Evolutionary conservation across 768 basidiomycete species (phyloP).

Genomic region (Asterophora parasitica): DNA sequence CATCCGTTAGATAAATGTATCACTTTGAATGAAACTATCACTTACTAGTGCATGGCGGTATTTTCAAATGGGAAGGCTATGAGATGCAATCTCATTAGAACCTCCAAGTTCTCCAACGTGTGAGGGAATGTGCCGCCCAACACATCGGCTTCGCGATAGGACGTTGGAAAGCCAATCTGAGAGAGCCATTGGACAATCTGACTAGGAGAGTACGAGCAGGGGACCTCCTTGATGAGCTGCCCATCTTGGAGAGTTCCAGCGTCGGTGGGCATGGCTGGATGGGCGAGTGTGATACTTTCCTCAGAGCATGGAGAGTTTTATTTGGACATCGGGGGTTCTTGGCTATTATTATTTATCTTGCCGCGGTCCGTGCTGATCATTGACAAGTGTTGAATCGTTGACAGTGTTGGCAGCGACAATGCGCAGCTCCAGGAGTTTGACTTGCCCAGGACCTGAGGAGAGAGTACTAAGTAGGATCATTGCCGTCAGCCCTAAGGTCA

Average conservation of each 20-base stretch:
- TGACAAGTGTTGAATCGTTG: too few relatives aligned
- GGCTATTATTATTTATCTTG: too few relatives aligned
- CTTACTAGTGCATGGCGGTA: constrained; percentile 35
- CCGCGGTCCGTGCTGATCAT: too few relatives aligned
- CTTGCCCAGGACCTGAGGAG: too few relatives aligned
- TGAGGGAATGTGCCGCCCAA: constrained; percentile 17
- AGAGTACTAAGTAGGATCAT: too few relatives aligned
- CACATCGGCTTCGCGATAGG: constrained; percentile 15
- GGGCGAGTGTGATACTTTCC: not conserved
- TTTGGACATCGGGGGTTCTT: too few relatives aligned
- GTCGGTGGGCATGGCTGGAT: not conserved
- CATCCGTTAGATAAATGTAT: too few relatives aligned
- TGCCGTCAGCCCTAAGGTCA: too few relatives aligned
- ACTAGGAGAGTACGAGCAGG: constrained; percentile 12
- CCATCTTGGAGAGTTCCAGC: constrained; percentile 11
- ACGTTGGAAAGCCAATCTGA: constrained; percentile 18
- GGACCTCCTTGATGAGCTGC: constrained; percentile 8
- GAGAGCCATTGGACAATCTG: constrained; percentile 21
- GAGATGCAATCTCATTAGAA: constrained; percentile 24
- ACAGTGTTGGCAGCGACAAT: too few relatives aligned
- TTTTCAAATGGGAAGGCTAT: constrained; percentile 35
- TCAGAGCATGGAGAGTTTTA: too few relatives aligned
- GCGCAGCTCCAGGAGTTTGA: too few relatives aligned
- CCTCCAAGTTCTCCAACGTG: constrained; percentile 23
- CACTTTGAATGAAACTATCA: not conserved